Conservation (phyloP, 148 eudicot genomes). For the Vaccinium vitisidaea region DNA sequence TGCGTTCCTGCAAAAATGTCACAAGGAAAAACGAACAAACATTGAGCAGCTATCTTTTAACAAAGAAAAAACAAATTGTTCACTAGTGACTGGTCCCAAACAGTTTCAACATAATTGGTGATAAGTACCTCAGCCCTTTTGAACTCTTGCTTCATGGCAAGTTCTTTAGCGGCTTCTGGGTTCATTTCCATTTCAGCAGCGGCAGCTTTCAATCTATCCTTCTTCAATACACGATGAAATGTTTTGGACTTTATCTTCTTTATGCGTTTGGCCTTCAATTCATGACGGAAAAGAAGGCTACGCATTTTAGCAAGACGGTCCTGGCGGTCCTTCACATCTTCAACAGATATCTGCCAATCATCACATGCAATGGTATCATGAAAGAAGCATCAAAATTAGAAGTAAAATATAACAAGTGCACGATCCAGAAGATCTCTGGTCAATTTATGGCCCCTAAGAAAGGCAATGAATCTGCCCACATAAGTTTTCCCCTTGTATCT, state of each 20-base stretch:
- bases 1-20: constrained; percentile 58
- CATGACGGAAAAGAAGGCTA: constrained; percentile 83
- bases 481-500: background rate
- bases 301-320: constrained; percentile 85
- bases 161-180: constrained; percentile 78
- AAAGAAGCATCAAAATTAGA: constrained; percentile 7
- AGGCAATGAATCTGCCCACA: background rate
- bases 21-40: constrained; percentile 5
- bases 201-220: constrained; percentile 61
- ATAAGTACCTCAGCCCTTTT: constrained; percentile 72
- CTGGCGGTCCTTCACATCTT: constrained; percentile 80
- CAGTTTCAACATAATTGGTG: constrained; percentile 2
- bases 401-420: background rate
- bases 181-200: constrained; percentile 40
- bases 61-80: background rate
- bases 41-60: background rate
- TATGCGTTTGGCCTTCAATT: constrained; percentile 74
- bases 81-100: background rate
- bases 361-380: background rate
- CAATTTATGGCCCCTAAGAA: background rate
- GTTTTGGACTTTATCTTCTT: constrained; percentile 92
- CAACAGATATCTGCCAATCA: constrained; percentile 57
- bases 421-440: background rate
- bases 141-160: constrained; percentile 78
- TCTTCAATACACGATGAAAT: constrained; percentile 72